Conservation (phyloP, 2,329 filamentous ascomycete species). For the Monascus ruber region DNA sequence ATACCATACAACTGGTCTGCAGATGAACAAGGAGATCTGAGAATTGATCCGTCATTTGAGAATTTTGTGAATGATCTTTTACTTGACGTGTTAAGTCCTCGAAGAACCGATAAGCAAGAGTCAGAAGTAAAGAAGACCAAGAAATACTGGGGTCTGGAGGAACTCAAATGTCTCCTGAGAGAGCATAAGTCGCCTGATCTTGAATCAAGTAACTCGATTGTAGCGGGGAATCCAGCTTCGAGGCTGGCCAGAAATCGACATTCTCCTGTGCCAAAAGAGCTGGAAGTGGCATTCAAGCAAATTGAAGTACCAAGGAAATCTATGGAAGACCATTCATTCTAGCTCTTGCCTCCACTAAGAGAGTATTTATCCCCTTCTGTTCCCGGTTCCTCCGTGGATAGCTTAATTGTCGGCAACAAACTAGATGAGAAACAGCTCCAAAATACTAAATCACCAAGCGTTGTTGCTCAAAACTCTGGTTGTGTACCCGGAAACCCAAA, state of each 20-base stretch:
- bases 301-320: not conserved
- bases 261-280: not conserved
- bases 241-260: not conserved
- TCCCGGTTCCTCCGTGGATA: no score
- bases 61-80: slow-evolving; percentile 7
- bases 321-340: not conserved
- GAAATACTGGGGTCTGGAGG: slow-evolving; percentile 12
- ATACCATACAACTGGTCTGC: not conserved
- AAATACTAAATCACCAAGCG: no score
- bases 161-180: slow-evolving; percentile 12
- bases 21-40: not conserved
- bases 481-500: no score
- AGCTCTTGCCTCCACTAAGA: not conserved
- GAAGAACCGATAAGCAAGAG: not conserved
- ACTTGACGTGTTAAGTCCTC: slow-evolving; percentile 5
- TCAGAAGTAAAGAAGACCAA: not conserved
- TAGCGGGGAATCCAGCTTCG: slow-evolving; percentile 1
- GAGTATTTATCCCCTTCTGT: no score
- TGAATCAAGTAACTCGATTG: not conserved
- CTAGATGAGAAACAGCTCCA: no score
- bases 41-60: slow-evolving; percentile 1
- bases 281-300: not conserved
- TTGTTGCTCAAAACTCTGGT: no score
- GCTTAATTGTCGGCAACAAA: no score
- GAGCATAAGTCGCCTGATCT: slow-evolving; percentile 6